A percentile compares a stretch with the other conserved stretches of the same genome.
phyloP scores from a whole-genome alignment of 306 rosid genomes.

The Glycyrrhiza uralensis region DNA sequence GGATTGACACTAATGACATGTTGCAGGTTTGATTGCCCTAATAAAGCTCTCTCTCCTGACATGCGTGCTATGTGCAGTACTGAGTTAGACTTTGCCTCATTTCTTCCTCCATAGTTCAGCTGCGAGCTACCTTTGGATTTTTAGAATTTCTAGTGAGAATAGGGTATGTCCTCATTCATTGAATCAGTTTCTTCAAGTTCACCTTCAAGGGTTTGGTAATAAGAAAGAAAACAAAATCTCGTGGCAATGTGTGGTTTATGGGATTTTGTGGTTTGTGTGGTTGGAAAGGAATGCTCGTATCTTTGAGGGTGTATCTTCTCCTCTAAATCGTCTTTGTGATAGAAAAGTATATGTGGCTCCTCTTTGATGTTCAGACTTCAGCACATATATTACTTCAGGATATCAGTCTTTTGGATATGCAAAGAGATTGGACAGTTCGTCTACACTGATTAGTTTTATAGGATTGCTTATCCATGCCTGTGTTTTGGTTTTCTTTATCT shows the following conservation, averaged over 20 bases:
- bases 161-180: not conserved
- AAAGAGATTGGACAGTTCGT: not conserved
- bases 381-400: not conserved
- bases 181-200: not conserved
- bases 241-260: not conserved
- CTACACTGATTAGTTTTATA: not conserved
- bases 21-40: not conserved
- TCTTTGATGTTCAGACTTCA: not conserved
- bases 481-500: not conserved
- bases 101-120: not conserved
- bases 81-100: not conserved
- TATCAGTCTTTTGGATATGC: not conserved
- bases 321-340: not conserved
- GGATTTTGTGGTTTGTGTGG: not conserved
- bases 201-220: not conserved
- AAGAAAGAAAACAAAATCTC: not conserved
- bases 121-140: not conserved
- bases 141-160: not conserved
- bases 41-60: not conserved
- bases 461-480: not conserved
- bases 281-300: not conserved
- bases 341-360: not conserved
- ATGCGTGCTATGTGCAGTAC: not conserved
- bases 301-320: not conserved
- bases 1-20: not conserved